Conservation (phyloP, 2,329 filamentous ascomycete species). For the Amesomyces nigricolor region DNA sequence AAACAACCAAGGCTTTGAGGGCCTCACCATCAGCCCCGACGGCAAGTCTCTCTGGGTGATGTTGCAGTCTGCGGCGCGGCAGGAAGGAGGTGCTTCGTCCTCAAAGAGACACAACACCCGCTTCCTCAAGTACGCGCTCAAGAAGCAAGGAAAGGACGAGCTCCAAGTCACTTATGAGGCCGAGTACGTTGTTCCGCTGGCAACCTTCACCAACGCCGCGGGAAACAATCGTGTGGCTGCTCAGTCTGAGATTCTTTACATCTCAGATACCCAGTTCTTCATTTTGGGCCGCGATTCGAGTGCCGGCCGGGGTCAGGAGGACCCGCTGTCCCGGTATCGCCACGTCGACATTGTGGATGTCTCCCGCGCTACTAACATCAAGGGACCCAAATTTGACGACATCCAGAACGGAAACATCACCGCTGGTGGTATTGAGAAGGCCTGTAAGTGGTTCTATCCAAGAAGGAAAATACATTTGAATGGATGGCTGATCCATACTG, state of each 20-base stretch:
- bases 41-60: slow-evolving; percentile 60
- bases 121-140: slow-evolving; percentile 59
- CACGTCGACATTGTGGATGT: slow-evolving; percentile 67
- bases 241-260: slow-evolving; percentile 63
- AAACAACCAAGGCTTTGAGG: slow-evolving; percentile 75
- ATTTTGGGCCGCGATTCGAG: slow-evolving; percentile 59
- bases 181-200: slow-evolving; percentile 63
- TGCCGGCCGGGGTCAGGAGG: slow-evolving; percentile 51
- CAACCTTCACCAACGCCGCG: slow-evolving; percentile 48
- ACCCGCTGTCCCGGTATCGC: slow-evolving; percentile 54
- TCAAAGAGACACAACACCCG: slow-evolving; percentile 51
- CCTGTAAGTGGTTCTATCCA: slow-evolving; percentile 10
- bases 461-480: no score
- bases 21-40: slow-evolving; percentile 56
- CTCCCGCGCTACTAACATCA: slow-evolving; percentile 54
- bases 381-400: slow-evolving; percentile 37
- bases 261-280: slow-evolving; percentile 59
- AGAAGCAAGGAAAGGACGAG: slow-evolving; percentile 32
- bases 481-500: slow-evolving; percentile 6
- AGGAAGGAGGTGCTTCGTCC: slow-evolving; percentile 33
- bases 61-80: slow-evolving; percentile 58
- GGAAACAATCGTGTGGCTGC: slow-evolving; percentile 52
- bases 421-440: slow-evolving; percentile 24
- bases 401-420: slow-evolving; percentile 21
- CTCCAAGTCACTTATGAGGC: slow-evolving; percentile 42